These are phyloP conservation scores for Ophiosphaerella korrae DNA, from an alignment of 2,329 filamentous ascomycete genomes.

Conservation along the genomic window DNA sequence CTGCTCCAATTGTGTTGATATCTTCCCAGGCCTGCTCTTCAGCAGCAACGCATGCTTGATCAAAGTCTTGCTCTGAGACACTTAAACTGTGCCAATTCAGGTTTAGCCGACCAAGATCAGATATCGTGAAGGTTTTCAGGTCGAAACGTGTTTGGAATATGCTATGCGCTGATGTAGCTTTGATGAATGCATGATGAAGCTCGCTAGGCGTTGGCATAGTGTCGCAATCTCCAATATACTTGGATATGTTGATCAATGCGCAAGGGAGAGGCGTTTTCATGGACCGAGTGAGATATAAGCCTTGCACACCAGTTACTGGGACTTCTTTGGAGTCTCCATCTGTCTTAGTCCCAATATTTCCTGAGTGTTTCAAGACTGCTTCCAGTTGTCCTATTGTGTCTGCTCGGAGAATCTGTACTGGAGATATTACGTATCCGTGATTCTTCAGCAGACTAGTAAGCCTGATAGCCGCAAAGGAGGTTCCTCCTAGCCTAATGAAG, in stretches of 20 bases:
- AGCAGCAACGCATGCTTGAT: neutral
- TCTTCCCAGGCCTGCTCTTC: slow-evolving; percentile 7
- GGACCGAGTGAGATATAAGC: neutral
- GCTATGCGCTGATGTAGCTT: slow-evolving; percentile 4
- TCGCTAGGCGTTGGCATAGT: slow-evolving; percentile 2
- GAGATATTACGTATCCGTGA: slow-evolving; percentile 1
- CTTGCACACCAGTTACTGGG: no score
- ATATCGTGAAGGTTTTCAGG: neutral
- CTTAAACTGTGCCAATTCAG: slow-evolving; percentile 6
- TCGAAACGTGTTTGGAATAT: slow-evolving; percentile 11
- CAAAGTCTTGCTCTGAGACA: slow-evolving; percentile 5
- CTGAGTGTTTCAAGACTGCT: neutral
- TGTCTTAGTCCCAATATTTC: neutral
- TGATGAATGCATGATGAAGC: slow-evolving; percentile 3
- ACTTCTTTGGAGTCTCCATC: no score
- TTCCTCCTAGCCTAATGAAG: slow-evolving; percentile 6
- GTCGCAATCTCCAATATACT: slow-evolving; percentile 1
- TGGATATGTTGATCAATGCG: slow-evolving; percentile 2
- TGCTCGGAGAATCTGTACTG: slow-evolving; percentile 2
- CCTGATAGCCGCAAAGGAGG: slow-evolving; percentile 6
- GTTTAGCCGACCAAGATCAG: slow-evolving; percentile 5
- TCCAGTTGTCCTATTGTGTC: neutral
- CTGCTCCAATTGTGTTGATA: neutral
- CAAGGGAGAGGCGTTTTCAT: neutral
- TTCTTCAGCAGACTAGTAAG: slow-evolving; percentile 6